Evolutionary conservation across 805 yeast genomes (phyloP).

Genomic region (Pichia pseudocactophila): DNA sequence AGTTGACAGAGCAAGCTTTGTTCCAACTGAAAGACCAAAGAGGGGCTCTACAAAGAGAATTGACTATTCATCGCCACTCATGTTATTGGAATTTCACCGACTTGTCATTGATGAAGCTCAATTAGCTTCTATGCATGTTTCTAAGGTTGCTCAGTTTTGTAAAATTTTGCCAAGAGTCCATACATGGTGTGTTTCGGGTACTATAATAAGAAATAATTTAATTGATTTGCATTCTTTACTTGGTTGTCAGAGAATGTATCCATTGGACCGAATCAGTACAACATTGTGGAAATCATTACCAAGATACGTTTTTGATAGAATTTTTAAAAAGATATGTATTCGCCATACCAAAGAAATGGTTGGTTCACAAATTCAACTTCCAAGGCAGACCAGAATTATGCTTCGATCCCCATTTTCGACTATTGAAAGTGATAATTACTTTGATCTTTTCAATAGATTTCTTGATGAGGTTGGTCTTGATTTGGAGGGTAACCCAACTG

Average conservation of each 20-base stretch:
- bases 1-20: slow-evolving; percentile 68
- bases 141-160: slow-evolving; percentile 76
- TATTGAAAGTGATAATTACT: slow-evolving; percentile 79
- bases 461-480: slow-evolving; percentile 44
- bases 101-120: slow-evolving; percentile 92
- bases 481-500: slow-evolving; percentile 41
- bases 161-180: slow-evolving; percentile 74
- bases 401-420: slow-evolving; percentile 69
- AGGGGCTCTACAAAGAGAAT: slow-evolving; percentile 31
- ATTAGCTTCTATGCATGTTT: slow-evolving; percentile 67
- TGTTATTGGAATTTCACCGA: slow-evolving; percentile 79
- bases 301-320: slow-evolving; percentile 34
- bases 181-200: slow-evolving; percentile 97
- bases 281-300: slow-evolving; percentile 24
- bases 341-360: slow-evolving; percentile 86
- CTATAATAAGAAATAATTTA: slow-evolving; percentile 66
- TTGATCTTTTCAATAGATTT: slow-evolving; percentile 53
- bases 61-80: slow-evolving; percentile 74
- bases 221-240: slow-evolving; percentile 65
- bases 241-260: slow-evolving; percentile 56
- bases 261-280: slow-evolving; percentile 37
- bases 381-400: slow-evolving; percentile 65
- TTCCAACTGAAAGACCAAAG: slow-evolving; percentile 46
- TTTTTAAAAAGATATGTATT: slow-evolving; percentile 50
- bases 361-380: slow-evolving; percentile 62